phyloP scores from a whole-genome alignment of 2,329 filamentous ascomycete species.

The Nemania sp. region DNA sequence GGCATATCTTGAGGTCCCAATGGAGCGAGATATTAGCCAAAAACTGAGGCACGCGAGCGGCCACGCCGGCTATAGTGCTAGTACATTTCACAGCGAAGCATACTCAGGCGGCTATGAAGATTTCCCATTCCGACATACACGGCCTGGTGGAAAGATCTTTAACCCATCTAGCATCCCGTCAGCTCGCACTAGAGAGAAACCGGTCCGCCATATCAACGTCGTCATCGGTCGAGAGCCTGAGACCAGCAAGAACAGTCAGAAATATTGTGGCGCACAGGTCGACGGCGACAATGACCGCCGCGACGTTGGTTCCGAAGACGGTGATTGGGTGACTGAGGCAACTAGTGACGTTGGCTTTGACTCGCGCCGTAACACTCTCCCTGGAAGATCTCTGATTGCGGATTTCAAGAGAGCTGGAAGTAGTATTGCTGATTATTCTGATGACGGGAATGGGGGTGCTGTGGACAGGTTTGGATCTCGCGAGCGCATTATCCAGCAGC shows the following conservation, averaged over 20 bases:
- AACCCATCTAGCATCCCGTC: slow-evolving; percentile 22
- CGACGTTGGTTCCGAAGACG: slow-evolving; percentile 45
- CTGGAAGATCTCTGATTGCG: neutral
- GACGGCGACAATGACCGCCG: neutral
- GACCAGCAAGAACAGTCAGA: slow-evolving; percentile 1
- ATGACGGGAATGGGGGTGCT: slow-evolving; percentile 43
- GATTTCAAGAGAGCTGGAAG: slow-evolving; percentile 52
- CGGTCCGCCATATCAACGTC: slow-evolving; percentile 39
- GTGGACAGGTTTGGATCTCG: slow-evolving; percentile 34
- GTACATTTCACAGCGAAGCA: slow-evolving; percentile 38
- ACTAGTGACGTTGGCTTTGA: slow-evolving; percentile 49
- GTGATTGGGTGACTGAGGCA: slow-evolving; percentile 56
- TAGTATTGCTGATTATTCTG: slow-evolving; percentile 61
- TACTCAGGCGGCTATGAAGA: slow-evolving; percentile 17
- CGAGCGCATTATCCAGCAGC: slow-evolving; percentile 43
- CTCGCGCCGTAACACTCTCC: neutral
- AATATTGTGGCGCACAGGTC: neutral
- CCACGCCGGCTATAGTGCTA: slow-evolving; percentile 44
- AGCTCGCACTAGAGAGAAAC: slow-evolving; percentile 4
- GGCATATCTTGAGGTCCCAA: slow-evolving; percentile 30
- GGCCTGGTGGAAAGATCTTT: slow-evolving; percentile 27
- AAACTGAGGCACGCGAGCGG: slow-evolving; percentile 53
- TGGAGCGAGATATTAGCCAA: slow-evolving; percentile 59
- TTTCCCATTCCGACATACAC: neutral
- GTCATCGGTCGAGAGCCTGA: slow-evolving; percentile 35